Evolutionary conservation across 306 rosid species (phyloP).

Genomic region (Pyrus bretschneideri): DNA sequence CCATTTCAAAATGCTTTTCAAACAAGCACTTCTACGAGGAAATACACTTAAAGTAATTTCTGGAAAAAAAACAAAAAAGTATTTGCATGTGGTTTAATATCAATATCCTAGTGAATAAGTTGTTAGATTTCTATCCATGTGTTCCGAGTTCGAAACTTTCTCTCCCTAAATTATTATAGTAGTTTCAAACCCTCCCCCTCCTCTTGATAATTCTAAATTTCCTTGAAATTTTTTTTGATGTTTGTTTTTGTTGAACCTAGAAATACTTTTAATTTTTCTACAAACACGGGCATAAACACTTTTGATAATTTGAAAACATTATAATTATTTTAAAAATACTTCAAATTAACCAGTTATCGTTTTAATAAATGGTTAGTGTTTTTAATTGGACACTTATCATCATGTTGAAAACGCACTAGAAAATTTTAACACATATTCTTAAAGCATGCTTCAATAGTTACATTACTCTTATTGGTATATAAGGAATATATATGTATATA

Average conservation of each 20-base stretch:
- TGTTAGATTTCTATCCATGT: too few species aligned
- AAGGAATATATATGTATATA: not conserved
- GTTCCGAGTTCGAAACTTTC: too few species aligned
- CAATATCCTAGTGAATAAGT: too few species aligned
- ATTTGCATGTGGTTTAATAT: too few species aligned
- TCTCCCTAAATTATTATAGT: too few species aligned
- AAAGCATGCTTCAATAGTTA: not conserved
- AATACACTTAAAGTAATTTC: not conserved
- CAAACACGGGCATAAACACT: not conserved
- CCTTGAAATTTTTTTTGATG: too few species aligned
- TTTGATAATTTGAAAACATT: too few species aligned
- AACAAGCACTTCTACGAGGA: not conserved
- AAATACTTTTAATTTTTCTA: not conserved
- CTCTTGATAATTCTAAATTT: too few species aligned
- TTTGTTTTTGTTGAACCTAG: not conserved
- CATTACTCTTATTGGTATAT: not conserved
- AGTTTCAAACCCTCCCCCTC: too few species aligned
- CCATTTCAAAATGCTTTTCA: not conserved
- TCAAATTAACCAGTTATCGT: not conserved
- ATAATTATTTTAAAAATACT: too few species aligned
- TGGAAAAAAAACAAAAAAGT: not conserved
- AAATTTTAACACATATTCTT: not conserved
- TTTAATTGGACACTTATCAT: not conserved
- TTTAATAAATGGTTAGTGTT: not conserved
- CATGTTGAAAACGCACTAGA: not conserved